A percentile compares a stretch with the other conserved stretches of the same genome.
Conservation (phyloP, 148 eudicot genomes). For the Pouteria glomerata region DNA sequence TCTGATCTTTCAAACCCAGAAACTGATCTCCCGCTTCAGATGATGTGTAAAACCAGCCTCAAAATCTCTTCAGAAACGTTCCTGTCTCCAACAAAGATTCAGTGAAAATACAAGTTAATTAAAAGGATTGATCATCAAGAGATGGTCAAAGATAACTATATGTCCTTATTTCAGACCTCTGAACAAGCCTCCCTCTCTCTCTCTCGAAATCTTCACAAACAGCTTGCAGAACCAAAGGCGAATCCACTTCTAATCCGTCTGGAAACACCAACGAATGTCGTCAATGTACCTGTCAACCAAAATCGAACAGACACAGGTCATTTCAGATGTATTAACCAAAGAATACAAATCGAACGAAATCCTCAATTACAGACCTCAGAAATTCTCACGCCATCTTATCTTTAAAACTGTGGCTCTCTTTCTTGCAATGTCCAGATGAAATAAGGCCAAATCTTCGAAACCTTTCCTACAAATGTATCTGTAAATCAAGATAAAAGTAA, state of each 20-base stretch:
- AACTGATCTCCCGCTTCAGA: conserved; percentile 14
- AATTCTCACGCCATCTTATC: not conserved
- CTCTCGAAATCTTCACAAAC: conserved; percentile 12
- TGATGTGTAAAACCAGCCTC: not conserved
- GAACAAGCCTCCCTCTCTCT: not conserved
- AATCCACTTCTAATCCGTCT: conserved; percentile 13
- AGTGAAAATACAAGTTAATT: conserved; percentile 5
- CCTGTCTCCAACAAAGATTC: conserved; percentile 11
- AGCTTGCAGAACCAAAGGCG: not conserved
- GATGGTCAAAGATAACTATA: not conserved
- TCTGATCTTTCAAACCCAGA: too few species aligned
- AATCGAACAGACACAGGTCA: not conserved
- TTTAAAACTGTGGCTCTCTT: not conserved
- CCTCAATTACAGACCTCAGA: conserved; percentile 1
- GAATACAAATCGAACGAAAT: not conserved
- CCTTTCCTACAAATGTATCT: conserved; percentile 13
- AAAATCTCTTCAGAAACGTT: not conserved
- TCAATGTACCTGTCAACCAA: conserved; percentile 13
- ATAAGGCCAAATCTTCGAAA: not conserved
- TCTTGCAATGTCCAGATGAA: not conserved
- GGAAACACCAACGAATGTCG: not conserved
- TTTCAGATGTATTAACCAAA: not conserved
- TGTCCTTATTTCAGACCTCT: not conserved
- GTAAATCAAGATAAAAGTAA: not conserved
- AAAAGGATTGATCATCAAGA: not conserved